These are phyloP conservation scores for Saccharomyces hybrid DNA, from an alignment of 1,139 yeast genomes.

Conservation along the genomic window DNA sequence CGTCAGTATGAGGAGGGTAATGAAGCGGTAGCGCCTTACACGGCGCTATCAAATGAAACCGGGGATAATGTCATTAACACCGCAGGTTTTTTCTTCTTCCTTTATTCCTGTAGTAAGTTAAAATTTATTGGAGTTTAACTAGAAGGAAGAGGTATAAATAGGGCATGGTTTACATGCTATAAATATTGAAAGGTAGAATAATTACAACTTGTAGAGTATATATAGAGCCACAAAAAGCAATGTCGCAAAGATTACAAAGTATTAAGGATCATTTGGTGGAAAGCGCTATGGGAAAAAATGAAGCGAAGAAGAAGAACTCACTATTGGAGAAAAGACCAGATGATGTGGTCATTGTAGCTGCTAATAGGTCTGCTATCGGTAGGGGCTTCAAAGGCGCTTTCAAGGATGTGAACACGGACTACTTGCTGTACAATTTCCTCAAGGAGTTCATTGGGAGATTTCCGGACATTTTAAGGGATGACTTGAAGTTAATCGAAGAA, in stretches of 20 bases:
- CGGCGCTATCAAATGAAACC: background rate
- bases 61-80: slow-evolving; percentile 1
- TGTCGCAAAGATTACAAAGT: slow-evolving; percentile 50
- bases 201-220: too few species aligned
- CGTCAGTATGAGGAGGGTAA: background rate
- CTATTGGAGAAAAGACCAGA: slow-evolving; percentile 61
- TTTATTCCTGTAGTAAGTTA: background rate
- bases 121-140: background rate
- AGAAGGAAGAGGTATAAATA: background rate
- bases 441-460: slow-evolving; percentile 49
- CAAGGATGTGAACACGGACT: slow-evolving; percentile 31
- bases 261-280: slow-evolving; percentile 50
- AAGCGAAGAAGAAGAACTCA: slow-evolving; percentile 4
- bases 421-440: slow-evolving; percentile 57
- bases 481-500: slow-evolving; percentile 67
- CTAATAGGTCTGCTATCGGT: slow-evolving; percentile 84
- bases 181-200: too few species aligned
- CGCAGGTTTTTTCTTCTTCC: background rate
- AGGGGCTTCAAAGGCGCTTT: slow-evolving; percentile 69
- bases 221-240: too few species aligned
- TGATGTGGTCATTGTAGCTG: slow-evolving; percentile 80
- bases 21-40: background rate
- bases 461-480: slow-evolving; percentile 37
- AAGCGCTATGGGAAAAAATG: slow-evolving; percentile 13
- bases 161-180: too few species aligned